These are phyloP conservation scores for Termitomyces sp. DNA, from an alignment of 768 basidiomycete genomes.

Conservation along the genomic window DNA sequence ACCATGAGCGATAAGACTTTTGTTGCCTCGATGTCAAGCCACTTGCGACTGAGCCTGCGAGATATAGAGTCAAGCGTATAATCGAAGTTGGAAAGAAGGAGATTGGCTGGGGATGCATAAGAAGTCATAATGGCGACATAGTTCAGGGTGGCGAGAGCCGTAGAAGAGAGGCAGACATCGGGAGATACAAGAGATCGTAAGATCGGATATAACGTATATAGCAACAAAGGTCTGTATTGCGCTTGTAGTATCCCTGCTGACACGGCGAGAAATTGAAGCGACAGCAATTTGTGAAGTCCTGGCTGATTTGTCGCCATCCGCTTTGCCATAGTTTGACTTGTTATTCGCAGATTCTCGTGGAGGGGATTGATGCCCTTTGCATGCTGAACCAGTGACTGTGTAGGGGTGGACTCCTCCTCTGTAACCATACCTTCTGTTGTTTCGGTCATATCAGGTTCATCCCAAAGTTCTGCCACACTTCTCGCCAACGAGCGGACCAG, in stretches of 20 bases:
- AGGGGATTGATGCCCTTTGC: conserved; percentile 62
- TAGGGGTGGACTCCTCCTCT: conserved; percentile 18
- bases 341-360: conserved; percentile 51
- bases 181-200: conserved; percentile 83
- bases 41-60: conserved; percentile 70
- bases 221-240: conserved; percentile 66
- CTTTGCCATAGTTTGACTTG: conserved; percentile 27
- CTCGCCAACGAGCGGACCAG: conserved; percentile 58
- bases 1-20: conserved; percentile 84
- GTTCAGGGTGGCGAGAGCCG: conserved; percentile 70
- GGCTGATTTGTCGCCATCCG: conserved; percentile 39
- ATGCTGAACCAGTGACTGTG: conserved; percentile 47
- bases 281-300: conserved; percentile 62
- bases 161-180: conserved; percentile 57
- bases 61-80: conserved; percentile 92
- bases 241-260: conserved; percentile 67
- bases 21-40: conserved; percentile 85
- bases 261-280: conserved; percentile 72
- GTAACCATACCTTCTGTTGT: conserved; percentile 9
- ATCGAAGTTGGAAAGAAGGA: conserved; percentile 93
- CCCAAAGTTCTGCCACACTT: conserved; percentile 70
- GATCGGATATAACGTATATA: conserved; percentile 80
- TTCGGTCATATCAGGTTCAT: conserved; percentile 26
- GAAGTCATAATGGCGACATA: conserved; percentile 71
- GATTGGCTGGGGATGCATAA: conserved; percentile 85